Evolutionary conservation across 2,329 filamentous ascomycete genomes (phyloP).

Genomic region (Cephalotrichum gorgonifer): DNA sequence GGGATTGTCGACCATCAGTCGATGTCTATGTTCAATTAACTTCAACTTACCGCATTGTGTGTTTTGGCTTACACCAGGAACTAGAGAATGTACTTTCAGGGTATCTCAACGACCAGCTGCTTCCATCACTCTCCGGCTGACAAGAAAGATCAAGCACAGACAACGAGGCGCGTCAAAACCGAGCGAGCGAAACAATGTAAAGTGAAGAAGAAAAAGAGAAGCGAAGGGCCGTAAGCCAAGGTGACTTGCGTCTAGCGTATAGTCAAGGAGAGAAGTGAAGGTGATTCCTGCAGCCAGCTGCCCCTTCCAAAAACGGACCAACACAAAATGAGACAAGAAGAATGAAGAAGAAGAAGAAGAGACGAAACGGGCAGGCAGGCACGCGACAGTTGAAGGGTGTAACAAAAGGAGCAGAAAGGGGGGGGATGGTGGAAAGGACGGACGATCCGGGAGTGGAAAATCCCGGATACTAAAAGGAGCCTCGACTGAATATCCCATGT

Average conservation of each 20-base stretch:
- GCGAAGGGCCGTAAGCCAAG: no score
- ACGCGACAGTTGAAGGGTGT: no score
- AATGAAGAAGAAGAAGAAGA: neutral
- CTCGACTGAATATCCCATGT: no score
- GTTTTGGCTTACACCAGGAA: neutral
- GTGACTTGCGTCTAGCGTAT: no score
- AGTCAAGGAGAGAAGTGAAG: neutral
- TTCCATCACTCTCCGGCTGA: neutral
- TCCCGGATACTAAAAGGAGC: no score
- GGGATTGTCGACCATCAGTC: neutral
- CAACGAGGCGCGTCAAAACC: neutral
- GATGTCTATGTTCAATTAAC: neutral
- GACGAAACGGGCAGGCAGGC: neutral
- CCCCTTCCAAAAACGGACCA: neutral
- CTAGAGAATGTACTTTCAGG: neutral
- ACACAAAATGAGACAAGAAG: neutral
- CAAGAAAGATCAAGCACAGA: no score
- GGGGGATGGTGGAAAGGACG: no score
- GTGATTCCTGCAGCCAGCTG: slow-evolving; percentile 1
- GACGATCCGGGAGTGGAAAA: no score
- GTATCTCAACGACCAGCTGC: neutral
- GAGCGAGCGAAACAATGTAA: neutral
- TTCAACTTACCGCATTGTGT: slow-evolving; percentile 1
- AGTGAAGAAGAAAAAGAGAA: no score
- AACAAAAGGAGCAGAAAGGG: no score